These are phyloP conservation scores for Beauveria australis DNA, from an alignment of 2,329 filamentous ascomycete species.

Conservation along the genomic window DNA sequence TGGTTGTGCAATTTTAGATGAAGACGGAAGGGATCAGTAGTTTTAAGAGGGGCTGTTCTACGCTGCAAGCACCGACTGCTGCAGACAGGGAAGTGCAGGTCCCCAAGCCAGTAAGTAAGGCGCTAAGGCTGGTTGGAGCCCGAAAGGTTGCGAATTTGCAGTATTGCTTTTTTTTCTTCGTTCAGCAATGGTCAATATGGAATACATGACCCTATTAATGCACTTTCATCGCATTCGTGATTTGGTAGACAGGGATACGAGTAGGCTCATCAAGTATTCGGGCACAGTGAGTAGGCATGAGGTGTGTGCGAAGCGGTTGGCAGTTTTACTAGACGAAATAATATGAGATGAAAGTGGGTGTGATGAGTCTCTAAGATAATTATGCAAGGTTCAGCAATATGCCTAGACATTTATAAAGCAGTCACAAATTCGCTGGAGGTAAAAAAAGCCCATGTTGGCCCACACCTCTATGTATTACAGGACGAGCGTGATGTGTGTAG, in stretches of 20 bases:
- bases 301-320: too few relatives aligned
- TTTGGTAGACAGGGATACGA: background rate
- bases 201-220: background rate
- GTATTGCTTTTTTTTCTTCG: slow-evolving; percentile 25
- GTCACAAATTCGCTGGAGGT: background rate
- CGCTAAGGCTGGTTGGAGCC: background rate
- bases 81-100: slow-evolving; percentile 42
- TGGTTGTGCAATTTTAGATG: background rate
- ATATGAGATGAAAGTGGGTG: background rate
- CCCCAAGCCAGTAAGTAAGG: background rate
- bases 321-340: too few relatives aligned
- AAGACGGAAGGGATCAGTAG: background rate
- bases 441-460: background rate
- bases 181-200: slow-evolving; percentile 6
- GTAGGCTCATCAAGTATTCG: background rate
- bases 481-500: background rate
- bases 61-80: background rate
- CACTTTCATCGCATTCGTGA: background rate
- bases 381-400: slow-evolving; percentile 26
- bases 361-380: slow-evolving; percentile 18
- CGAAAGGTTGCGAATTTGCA: background rate
- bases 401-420: slow-evolving; percentile 15
- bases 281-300: too few relatives aligned
- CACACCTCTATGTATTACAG: background rate
- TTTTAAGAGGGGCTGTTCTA: background rate